Evolutionary conservation across 805 yeast species (phyloP).

Genomic region (Ogataea neopini): DNA sequence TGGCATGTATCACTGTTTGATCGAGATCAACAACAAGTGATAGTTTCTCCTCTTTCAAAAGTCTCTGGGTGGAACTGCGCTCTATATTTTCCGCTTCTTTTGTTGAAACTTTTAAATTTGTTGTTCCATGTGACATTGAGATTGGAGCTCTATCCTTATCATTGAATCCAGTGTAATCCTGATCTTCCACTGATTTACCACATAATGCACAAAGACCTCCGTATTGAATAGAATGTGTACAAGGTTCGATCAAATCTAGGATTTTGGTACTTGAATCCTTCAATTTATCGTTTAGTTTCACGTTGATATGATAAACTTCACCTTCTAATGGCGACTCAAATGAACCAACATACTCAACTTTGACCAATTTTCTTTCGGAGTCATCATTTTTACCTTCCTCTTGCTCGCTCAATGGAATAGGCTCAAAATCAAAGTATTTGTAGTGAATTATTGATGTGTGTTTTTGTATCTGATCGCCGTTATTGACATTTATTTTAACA

Average conservation of each 20-base stretch:
- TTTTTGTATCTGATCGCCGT: conserved; percentile 49
- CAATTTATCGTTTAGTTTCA: conserved; percentile 62
- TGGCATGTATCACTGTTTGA: conserved; percentile 96
- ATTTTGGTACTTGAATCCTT: conserved; percentile 47
- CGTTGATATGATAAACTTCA: conserved; percentile 47
- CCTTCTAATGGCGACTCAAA: conserved; percentile 88
- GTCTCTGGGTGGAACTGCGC: conserved; percentile 57
- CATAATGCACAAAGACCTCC: conserved; percentile 95
- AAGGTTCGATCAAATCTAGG: conserved; percentile 70
- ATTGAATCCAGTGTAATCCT: conserved; percentile 72
- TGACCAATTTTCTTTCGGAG: conserved; percentile 41
- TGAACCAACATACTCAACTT: conserved; percentile 70
- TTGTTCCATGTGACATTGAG: conserved; percentile 85
- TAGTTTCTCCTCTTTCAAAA: conserved; percentile 63
- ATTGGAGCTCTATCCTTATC: conserved; percentile 78
- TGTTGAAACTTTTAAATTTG: conserved; percentile 78
- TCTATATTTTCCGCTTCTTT: conserved; percentile 88
- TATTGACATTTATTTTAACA: conserved; percentile 45
- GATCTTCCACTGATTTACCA: conserved; percentile 73
- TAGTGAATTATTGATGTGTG: conserved; percentile 60
- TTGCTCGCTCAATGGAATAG: conserved; percentile 50
- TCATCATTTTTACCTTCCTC: conserved; percentile 36
- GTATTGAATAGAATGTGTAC: conserved; percentile 89
- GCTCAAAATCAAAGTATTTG: conserved; percentile 67
- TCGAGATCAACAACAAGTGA: conserved; percentile 95